Evolutionary conservation across 768 basidiomycete genomes (phyloP).

Genomic region (Russula sp.): DNA sequence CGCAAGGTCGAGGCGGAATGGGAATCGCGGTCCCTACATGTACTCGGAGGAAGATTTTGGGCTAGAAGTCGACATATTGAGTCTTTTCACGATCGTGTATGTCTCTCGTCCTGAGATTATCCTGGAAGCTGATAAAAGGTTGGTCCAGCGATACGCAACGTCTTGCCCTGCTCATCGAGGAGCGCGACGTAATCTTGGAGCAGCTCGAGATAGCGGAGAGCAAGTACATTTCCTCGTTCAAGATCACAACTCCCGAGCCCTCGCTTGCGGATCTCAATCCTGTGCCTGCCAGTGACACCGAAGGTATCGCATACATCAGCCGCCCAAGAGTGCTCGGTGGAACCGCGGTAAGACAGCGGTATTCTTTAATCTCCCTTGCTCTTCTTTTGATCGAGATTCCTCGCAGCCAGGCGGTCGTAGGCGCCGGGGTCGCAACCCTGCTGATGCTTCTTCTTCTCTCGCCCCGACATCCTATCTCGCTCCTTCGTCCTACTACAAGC

Average conservation of each 20-base stretch:
- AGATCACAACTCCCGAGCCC: slow-evolving; percentile 64
- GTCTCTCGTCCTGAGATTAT: slow-evolving; percentile 20
- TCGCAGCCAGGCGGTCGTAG: slow-evolving; percentile 35
- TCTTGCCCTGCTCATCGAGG: slow-evolving; percentile 61
- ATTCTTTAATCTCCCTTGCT: neutral
- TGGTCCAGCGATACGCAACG: slow-evolving; percentile 53
- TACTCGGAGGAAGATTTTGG: slow-evolving; percentile 34
- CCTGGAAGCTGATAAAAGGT: slow-evolving; percentile 9
- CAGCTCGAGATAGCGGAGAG: slow-evolving; percentile 76
- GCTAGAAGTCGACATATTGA: slow-evolving; percentile 59
- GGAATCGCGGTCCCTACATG: neutral
- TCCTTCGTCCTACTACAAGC: slow-evolving; percentile 73
- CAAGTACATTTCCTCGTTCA: slow-evolving; percentile 69
- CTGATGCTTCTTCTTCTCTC: slow-evolving; percentile 58
- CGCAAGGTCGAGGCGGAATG: neutral
- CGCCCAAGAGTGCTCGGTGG: slow-evolving; percentile 50
- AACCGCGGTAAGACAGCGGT: slow-evolving; percentile 22
- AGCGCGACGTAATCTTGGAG: slow-evolving; percentile 70
- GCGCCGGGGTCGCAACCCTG: slow-evolving; percentile 49
- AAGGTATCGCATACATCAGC: slow-evolving; percentile 54
- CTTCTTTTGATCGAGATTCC: neutral
- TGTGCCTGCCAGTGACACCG: slow-evolving; percentile 27
- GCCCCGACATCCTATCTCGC: slow-evolving; percentile 74
- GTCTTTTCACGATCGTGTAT: slow-evolving; percentile 70
- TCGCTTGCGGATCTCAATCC: slow-evolving; percentile 53